A percentile compares a stretch with the other conserved stretches of the same genome.
These are phyloP conservation scores for Aeminium ludgeri DNA, from an alignment of 495 filamentous ascomycete species.

Conservation along the genomic window DNA sequence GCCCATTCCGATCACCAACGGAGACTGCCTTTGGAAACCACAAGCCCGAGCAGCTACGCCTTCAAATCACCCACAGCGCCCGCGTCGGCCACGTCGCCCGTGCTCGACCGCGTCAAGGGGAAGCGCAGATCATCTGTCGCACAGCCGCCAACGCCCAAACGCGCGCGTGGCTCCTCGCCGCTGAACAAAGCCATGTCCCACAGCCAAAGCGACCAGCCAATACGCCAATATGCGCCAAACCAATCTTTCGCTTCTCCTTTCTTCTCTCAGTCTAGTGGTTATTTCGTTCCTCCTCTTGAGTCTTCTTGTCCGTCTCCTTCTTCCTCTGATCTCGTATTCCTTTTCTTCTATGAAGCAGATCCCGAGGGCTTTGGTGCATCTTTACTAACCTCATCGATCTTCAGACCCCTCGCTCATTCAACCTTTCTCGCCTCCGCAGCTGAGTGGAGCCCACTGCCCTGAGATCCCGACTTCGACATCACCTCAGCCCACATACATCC, in stretches of 20 bases:
- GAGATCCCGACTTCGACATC: constrained; percentile 18
- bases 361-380: constrained; percentile 6
- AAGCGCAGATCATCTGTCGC: constrained; percentile 1
- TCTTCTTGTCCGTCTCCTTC: constrained; percentile 47
- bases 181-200: constrained; percentile 4
- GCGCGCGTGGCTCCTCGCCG: constrained; percentile 2
- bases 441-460: constrained; percentile 19
- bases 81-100: constrained; percentile 31
- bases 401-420: constrained; percentile 47
- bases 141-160: background rate
- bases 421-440: constrained; percentile 22
- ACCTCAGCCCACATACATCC: constrained; percentile 16
- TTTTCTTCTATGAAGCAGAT: constrained; percentile 16
- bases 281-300: constrained; percentile 43
- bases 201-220: constrained; percentile 2
- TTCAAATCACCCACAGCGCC: constrained; percentile 37
- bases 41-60: constrained; percentile 11
- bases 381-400: constrained; percentile 10
- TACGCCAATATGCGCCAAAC: constrained; percentile 13
- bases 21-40: too few relatives aligned
- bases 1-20: too few relatives aligned
- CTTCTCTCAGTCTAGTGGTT: constrained; percentile 43
- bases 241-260: constrained; percentile 26
- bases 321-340: constrained; percentile 9
- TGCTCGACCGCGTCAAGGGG: constrained; percentile 10